Evolutionary conservation across 148 eudicot genomes (phyloP), one percentile per base, ranked within the genome.

Genomic region (Drosera capensis): DNA sequence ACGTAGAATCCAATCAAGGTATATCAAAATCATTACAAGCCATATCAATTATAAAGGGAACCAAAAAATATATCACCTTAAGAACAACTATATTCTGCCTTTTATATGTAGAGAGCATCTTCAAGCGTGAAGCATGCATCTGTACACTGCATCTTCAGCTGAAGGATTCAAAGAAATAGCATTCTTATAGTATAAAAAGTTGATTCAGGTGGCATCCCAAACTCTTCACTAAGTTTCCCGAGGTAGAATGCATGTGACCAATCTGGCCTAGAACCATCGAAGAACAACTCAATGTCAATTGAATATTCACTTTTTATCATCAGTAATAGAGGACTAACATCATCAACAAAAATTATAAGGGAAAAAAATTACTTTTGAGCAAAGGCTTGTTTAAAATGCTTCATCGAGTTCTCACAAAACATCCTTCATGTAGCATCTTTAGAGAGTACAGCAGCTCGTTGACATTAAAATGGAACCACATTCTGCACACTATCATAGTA

Each of bases 61-160:
- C 20, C 60, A 35, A 22, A 7, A 49, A 39, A 44, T 18, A 25
- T 26, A 41, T 31, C 56, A 85, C 99, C 99, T 85, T 81, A 50
- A 90, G 56, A 46, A 71, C 65, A 54, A 70, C 88, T 55, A 58
- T 46, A 70, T 90, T 61, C 46, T 64, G 62, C 62, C 64, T 78
- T 47, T 70, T 71, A 17, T 77, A 75, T 59, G 74, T 64, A 67
- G 59, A 73, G 20, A 90, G 95, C 63, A 85, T 67, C 70, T 90
- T 90, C 77, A 90, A 55, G 58, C 99, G 85, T 42, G 99, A 90
- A 54, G 99, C 99, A 74, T 90, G 95, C 88, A 90, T 81, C 65
- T 74, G 56, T 90, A 90, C 64, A 90, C 54, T 12, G 95, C 85
- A 72, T 90, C 99, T 61, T 76, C 99, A 25, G 99, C 93, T 48